These are phyloP conservation scores for Ceratocystis lukuohia DNA, from an alignment of 2,329 filamentous ascomycete species.

Conservation along the genomic window DNA sequence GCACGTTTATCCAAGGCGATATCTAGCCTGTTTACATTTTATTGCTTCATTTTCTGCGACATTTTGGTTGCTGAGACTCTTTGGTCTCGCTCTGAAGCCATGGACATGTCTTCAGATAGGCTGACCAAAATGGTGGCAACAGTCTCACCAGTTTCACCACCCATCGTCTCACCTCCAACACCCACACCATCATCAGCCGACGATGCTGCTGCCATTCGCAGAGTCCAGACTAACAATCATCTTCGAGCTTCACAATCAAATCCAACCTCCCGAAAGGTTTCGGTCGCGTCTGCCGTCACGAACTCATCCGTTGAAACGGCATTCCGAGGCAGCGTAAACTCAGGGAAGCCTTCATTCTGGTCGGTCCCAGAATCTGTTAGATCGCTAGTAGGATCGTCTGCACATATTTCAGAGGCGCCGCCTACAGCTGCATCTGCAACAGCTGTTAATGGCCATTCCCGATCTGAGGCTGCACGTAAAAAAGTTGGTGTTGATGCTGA, in stretches of 20 bases:
- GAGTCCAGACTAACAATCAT: conserved; percentile 13
- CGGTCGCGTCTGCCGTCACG: conserved; percentile 7
- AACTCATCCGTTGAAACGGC: conserved; percentile 5
- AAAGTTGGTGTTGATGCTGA: neutral
- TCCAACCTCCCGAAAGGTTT: neutral
- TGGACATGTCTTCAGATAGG: neutral
- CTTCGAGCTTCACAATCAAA: neutral
- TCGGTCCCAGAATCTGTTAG: conserved; percentile 14
- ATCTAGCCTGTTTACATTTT: neutral
- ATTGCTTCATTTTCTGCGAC: neutral
- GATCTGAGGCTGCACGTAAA: neutral
- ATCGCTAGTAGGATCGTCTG: conserved; percentile 14
- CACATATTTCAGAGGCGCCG: conserved; percentile 15
- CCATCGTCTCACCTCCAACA: conserved; percentile 2
- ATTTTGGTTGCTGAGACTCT: neutral
- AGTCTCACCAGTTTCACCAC: conserved; percentile 3
- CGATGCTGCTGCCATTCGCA: neutral
- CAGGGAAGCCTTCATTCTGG: conserved; percentile 16
- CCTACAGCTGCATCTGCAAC: neutral
- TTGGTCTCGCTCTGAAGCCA: neutral
- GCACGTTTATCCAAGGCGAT: neutral
- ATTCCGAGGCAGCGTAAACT: conserved; percentile 17
- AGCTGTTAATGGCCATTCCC: neutral
- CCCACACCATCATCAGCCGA: neutral
- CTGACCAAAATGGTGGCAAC: neutral